These are phyloP conservation scores for Lithohypha guttulata DNA, from an alignment of 2,329 filamentous ascomycete genomes.

Conservation along the genomic window DNA sequence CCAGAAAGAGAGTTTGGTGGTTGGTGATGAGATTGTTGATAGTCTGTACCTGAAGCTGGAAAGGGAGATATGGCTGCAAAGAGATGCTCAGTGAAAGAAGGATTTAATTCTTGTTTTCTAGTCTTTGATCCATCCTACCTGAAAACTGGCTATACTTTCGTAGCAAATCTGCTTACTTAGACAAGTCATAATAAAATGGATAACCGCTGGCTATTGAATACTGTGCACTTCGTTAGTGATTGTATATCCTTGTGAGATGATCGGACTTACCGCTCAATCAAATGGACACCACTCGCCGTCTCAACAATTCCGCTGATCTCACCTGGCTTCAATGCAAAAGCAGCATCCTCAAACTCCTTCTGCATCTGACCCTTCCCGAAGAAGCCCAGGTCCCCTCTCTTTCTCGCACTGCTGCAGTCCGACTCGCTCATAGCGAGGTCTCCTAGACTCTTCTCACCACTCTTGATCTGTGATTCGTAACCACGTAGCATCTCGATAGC, in stretches of 20 bases:
- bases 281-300: constrained; percentile 84
- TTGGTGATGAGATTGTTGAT: constrained; percentile 14
- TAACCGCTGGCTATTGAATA: no score
- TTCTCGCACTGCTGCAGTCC: constrained; percentile 90
- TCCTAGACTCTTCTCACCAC: constrained; percentile 58
- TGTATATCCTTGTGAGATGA: background rate
- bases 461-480: constrained; percentile 66
- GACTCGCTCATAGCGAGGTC: constrained; percentile 82
- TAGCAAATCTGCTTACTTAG: no score
- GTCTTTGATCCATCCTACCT: no score
- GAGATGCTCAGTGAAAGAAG: no score
- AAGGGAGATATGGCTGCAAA: constrained; percentile 10
- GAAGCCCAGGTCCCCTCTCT: constrained; percentile 87
- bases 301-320: constrained; percentile 81
- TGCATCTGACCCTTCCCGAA: constrained; percentile 96
- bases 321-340: constrained; percentile 78
- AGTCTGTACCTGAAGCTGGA: constrained; percentile 13
- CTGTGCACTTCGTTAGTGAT: background rate
- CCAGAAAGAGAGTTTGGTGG: constrained; percentile 11
- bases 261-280: constrained; percentile 73
- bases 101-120: no score
- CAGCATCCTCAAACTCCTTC: constrained; percentile 93
- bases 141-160: no score
- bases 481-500: constrained; percentile 64
- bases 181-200: no score